These are phyloP conservation scores for Tylopilus subfusipes DNA, from an alignment of 768 basidiomycete species.

Conservation along the genomic window DNA sequence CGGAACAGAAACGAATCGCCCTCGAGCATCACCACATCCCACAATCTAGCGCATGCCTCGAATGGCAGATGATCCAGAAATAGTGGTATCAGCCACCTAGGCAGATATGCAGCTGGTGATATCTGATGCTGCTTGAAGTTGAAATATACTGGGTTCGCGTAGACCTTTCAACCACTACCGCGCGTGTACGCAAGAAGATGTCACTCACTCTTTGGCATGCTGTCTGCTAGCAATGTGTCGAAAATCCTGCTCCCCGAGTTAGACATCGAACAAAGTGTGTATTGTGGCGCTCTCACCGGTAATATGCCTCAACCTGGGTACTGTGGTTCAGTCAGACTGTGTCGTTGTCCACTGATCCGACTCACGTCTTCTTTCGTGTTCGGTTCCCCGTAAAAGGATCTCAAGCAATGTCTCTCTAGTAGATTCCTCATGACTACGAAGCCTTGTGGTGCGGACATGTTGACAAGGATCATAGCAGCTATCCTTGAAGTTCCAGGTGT, in stretches of 20 bases:
- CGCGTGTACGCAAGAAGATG: not conserved
- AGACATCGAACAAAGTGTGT: slow-evolving; percentile 4
- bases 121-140: slow-evolving; percentile 94
- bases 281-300: slow-evolving; percentile 50
- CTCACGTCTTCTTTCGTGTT: slow-evolving; percentile 75
- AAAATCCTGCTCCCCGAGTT: slow-evolving; percentile 61
- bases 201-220: slow-evolving; percentile 84
- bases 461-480: slow-evolving; percentile 84
- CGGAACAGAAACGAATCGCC: slow-evolving; percentile 92
- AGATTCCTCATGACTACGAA: slow-evolving; percentile 85
- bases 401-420: slow-evolving; percentile 78
- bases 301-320: slow-evolving; percentile 82
- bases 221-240: slow-evolving; percentile 86
- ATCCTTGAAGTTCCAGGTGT: slow-evolving; percentile 64
- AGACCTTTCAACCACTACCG: not conserved
- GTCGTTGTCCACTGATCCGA: slow-evolving; percentile 19
- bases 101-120: slow-evolving; percentile 79
- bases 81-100: slow-evolving; percentile 75
- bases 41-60: slow-evolving; percentile 83
- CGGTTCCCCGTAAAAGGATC: slow-evolving; percentile 78
- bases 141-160: slow-evolving; percentile 64
- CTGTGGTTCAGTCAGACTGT: slow-evolving; percentile 27
- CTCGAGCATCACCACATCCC: slow-evolving; percentile 85
- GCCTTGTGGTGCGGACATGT: slow-evolving; percentile 69
- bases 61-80: slow-evolving; percentile 88